Base-by-base conservation (phyloP, 2,329 filamentous ascomycete genomes). In the Cercospora nicotianae region DNA sequence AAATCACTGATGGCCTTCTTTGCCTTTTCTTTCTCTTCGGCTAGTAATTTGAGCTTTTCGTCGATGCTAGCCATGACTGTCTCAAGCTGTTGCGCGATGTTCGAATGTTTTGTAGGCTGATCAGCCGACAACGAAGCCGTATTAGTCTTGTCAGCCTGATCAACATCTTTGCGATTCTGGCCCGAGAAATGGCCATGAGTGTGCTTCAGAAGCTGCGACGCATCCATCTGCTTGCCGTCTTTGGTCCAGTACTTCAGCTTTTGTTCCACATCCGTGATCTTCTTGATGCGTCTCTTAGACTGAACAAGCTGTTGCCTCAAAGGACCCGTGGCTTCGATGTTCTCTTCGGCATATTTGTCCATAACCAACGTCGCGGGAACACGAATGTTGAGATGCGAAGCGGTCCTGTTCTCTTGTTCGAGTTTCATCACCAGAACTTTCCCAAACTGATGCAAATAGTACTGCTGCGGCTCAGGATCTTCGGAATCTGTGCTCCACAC, bases 291-390 rank as follows among this genome's bases (percentile, higher is more conserved):
- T 31, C 64, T 64, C 60, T 77, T 77, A 57, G 75, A 76, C 31
- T 77, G 68, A 23, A 74, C 74, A 65, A 80, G 80, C 20, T 81
- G 73, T 26, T 73, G 69, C n/a, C 85, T 83, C 66, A 88, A 82
- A 8, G 81, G 79, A 53, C 80, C 80, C 16, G 85, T 81, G 9
- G 81, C 73, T 1, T 80, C 80, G 65, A 82, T 80, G 67, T 85
- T 86, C 69, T 81, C 79, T 60, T 85, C 80, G 57, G 89, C 79
- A 74, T 90, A 90, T 57, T 87, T 83, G 77, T 90, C 88, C 4
- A 85, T 82, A 70, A 87, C 88, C 73, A 87, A 83, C 1, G 81
- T 79, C 1, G 82, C 75, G 3, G 87, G 87, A 18, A 88, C 80
- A 5, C 83, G 83, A 53, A 89, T 77, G 30, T 82, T 79, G 26